Conservation (phyloP, 1,139 yeast species). For the Eremothecium cymbalariae region DNA sequence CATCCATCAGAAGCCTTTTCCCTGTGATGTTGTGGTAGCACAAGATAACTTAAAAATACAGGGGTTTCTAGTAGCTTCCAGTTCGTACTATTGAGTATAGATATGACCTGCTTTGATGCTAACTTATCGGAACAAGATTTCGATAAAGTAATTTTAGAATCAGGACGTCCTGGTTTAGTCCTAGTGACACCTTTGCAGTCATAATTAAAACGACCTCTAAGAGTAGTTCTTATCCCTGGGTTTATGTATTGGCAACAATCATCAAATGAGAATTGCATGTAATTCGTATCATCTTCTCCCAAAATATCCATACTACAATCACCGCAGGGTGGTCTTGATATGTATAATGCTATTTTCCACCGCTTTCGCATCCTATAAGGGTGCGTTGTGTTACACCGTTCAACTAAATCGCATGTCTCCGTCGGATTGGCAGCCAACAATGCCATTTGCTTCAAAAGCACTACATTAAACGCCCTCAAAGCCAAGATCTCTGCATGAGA, state of each 20-base stretch:
- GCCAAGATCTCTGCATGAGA: conserved; percentile 82
- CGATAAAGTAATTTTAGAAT: conserved; percentile 59
- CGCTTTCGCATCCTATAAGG: conserved; percentile 28
- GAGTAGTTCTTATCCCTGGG: conserved; percentile 20
- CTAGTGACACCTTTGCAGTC: conserved; percentile 55
- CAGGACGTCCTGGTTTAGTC: conserved; percentile 85
- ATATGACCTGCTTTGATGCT: conserved; percentile 53
- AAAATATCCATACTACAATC: conserved; percentile 62
- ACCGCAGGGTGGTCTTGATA: conserved; percentile 89
- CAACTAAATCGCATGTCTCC: conserved; percentile 29
- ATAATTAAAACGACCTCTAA: conserved; percentile 65
- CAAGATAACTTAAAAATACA: conserved; percentile 45
- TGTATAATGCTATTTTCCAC: conserved; percentile 48
- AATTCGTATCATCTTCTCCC: conserved; percentile 22
- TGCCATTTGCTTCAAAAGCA: conserved; percentile 19
- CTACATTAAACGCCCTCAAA: conserved; percentile 54
- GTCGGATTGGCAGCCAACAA: conserved; percentile 16
- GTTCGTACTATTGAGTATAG: conserved; percentile 48
- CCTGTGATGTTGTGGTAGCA: conserved; percentile 40
- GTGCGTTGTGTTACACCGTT: conserved; percentile 8
- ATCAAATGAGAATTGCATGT: conserved; percentile 26
- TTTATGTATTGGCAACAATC: conserved; percentile 29
- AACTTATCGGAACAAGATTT: conserved; percentile 88
- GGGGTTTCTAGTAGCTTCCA: conserved; percentile 36
- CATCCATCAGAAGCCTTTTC: conserved; percentile 35